phyloP scores from a whole-genome alignment of 352 stramenopile genomes.

The Pythium phragmitis region DNA sequence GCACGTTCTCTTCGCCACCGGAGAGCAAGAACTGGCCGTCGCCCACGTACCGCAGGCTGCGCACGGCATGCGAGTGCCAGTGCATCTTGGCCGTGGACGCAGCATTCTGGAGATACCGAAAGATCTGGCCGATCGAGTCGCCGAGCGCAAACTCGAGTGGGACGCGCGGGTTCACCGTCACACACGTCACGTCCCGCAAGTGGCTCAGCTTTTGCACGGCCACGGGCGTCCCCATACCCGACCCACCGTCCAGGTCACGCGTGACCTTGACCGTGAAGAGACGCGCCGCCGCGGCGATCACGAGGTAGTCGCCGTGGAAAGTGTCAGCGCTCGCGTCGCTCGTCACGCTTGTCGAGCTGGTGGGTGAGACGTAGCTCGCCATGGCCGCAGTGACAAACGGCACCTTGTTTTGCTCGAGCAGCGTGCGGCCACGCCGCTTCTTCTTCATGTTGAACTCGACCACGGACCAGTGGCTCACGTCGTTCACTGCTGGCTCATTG shows the following conservation, averaged over 20 bases:
- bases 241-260: slow-evolving; percentile 32
- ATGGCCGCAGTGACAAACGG: slow-evolving; percentile 51
- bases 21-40: slow-evolving; percentile 80
- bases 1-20: slow-evolving; percentile 83
- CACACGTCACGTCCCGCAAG: slow-evolving; percentile 51
- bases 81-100: slow-evolving; percentile 63
- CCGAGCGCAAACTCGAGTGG: slow-evolving; percentile 64
- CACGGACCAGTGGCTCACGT: slow-evolving; percentile 45
- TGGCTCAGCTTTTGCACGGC: slow-evolving; percentile 47
- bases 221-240: slow-evolving; percentile 31
- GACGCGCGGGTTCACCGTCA: slow-evolving; percentile 47
- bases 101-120: slow-evolving; percentile 39
- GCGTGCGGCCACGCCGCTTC: slow-evolving; percentile 41
- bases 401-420: slow-evolving; percentile 48
- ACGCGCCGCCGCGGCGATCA: slow-evolving; percentile 36
- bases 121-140: slow-evolving; percentile 64
- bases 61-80: slow-evolving; percentile 85
- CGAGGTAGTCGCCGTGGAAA: slow-evolving; percentile 50
- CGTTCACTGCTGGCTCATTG: not conserved
- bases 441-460: slow-evolving; percentile 77
- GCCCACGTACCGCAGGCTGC: slow-evolving; percentile 66
- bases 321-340: slow-evolving; percentile 1
- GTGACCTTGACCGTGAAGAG: slow-evolving; percentile 48
- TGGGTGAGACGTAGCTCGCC: slow-evolving; percentile 46
- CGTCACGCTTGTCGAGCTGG: not conserved